Conservation (phyloP, 371 early-diverging fungal genomes). For the Amoeboradix gromovi region DNA sequence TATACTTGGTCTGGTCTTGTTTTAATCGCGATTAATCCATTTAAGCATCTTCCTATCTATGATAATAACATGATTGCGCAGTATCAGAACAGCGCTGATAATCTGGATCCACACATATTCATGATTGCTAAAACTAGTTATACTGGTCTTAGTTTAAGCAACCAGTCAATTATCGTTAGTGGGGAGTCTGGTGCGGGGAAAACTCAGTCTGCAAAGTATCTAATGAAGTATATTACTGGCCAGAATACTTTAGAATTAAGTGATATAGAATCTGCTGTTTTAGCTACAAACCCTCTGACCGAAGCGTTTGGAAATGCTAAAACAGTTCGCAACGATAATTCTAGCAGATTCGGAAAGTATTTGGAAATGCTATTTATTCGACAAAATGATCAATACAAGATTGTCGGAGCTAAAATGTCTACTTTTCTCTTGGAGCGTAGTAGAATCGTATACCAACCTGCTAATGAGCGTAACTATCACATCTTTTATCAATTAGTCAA, state of each 20-base stretch:
- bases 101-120: conserved; percentile 93
- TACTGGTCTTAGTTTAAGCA: conserved; percentile 57
- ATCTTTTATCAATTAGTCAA: conserved; percentile 92
- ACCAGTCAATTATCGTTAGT: conserved; percentile 93
- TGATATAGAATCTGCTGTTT: conserved; percentile 19
- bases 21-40: conserved; percentile 92
- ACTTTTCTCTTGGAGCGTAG: conserved; percentile 93
- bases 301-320: conserved; percentile 99
- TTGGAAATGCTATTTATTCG: conserved; percentile 42
- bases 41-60: conserved; percentile 56
- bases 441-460: conserved; percentile 76
- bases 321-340: conserved; percentile 96
- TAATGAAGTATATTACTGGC: conserved; percentile 89
- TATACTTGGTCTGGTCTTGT: conserved; percentile 99
- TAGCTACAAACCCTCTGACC: conserved; percentile 85
- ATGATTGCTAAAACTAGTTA: conserved; percentile 93
- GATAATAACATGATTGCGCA: conserved; percentile 43
- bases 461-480: conserved; percentile 87
- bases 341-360: conserved; percentile 94
- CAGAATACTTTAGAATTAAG: conserved; percentile 26
- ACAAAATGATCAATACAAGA: conserved; percentile 22
- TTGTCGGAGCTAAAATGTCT: conserved; percentile 77
- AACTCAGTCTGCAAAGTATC: conserved; percentile 47
- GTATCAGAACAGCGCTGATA: conserved; percentile 67
- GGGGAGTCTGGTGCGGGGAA: conserved; percentile 59